Evolutionary conservation across 2,329 filamentous ascomycete species (phyloP).

Genomic region (Didymella keratinophila): DNA sequence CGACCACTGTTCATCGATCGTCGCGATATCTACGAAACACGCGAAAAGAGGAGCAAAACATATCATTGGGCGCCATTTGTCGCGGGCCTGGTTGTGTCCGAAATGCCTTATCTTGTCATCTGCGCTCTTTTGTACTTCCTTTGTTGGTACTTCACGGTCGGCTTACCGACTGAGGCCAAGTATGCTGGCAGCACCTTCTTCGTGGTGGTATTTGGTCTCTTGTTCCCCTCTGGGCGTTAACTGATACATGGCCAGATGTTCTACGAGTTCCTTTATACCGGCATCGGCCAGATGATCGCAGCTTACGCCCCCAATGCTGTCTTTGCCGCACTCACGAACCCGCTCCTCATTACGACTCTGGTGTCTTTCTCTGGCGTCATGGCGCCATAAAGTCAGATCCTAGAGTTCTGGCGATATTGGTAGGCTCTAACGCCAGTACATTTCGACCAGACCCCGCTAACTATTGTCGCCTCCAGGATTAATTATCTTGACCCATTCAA

Average conservation of each 20-base stretch:
- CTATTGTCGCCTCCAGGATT: background rate
- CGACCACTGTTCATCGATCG: background rate
- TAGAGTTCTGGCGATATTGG: background rate
- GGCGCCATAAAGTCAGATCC: background rate
- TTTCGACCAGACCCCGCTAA: background rate
- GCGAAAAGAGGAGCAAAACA: background rate
- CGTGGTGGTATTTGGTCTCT: background rate
- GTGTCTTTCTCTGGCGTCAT: background rate
- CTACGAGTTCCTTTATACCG: background rate
- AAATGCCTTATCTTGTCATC: background rate
- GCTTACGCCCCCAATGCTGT: background rate
- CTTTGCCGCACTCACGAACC: background rate
- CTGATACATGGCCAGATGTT: background rate
- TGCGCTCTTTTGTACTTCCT: background rate
- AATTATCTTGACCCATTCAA: background rate
- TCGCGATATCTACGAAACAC: background rate
- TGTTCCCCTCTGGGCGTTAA: background rate
- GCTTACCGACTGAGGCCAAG: background rate
- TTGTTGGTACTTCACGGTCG: background rate
- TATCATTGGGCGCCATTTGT: background rate
- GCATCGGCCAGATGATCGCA: background rate
- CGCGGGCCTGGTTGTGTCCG: background rate
- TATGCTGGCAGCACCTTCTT: background rate
- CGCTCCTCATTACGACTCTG: background rate
- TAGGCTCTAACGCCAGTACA: background rate